Evolutionary conservation across 768 basidiomycete species (phyloP).

Genomic region (Hypholoma sublateritium): DNA sequence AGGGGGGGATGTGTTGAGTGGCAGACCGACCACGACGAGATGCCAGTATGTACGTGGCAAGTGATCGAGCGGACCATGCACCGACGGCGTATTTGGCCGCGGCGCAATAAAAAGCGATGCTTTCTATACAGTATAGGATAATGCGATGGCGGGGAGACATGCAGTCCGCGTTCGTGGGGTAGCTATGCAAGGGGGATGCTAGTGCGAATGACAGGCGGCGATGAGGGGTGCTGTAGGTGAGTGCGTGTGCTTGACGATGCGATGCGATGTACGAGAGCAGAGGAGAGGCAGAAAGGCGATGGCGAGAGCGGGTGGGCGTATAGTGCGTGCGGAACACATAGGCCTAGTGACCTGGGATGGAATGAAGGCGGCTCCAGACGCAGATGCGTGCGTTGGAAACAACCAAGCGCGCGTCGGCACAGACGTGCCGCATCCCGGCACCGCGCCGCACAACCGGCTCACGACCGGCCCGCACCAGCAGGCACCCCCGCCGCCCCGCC

Average conservation of each 20-base stretch:
- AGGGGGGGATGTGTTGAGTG: not conserved
- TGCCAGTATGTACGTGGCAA: too few species aligned
- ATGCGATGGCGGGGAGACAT: conserved; percentile 4
- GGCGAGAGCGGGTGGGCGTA: not conserved
- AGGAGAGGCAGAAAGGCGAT: conserved; percentile 1
- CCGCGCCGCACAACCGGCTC: too few species aligned
- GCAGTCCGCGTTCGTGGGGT: conserved; percentile 5
- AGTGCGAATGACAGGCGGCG: not conserved
- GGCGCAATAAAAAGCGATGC: conserved; percentile 5
- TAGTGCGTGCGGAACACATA: too few species aligned
- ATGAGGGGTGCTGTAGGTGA: not conserved
- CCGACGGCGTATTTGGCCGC: not conserved
- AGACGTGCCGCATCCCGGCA: too few species aligned
- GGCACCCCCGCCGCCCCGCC: conserved; percentile 15
- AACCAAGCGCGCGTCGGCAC: too few species aligned
- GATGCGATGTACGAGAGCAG: not conserved
- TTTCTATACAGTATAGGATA: conserved; percentile 17
- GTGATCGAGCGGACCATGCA: not conserved
- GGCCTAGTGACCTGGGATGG: too few species aligned
- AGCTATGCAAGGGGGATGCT: conserved; percentile 28
- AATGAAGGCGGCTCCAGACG: too few species aligned
- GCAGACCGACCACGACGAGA: too few species aligned
- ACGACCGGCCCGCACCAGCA: too few species aligned
- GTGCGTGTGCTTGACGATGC: not conserved
- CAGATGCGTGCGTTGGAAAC: too few species aligned